Conservation (phyloP, 441 rosid genomes). For the Mallotus japonicus region DNA sequence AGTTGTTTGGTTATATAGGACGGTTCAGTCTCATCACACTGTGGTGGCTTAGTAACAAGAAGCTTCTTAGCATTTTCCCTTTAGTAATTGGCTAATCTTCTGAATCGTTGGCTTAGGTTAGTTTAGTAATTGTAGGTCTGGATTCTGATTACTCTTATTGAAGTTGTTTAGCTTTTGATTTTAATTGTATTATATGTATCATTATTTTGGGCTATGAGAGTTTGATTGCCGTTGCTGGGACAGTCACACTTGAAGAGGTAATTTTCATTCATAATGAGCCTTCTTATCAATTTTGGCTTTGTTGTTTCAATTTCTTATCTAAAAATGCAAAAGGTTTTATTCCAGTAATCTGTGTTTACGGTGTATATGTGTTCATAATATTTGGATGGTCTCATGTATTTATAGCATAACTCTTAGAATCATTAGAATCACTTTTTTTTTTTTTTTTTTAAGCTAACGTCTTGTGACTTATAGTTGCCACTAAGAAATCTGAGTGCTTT, state of each 20-base stretch:
- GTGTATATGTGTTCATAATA: background rate
- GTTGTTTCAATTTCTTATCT: slow-evolving; percentile 11
- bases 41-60: too few relatives aligned
- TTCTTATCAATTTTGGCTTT: slow-evolving; percentile 15
- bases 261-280: slow-evolving; percentile 23
- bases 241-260: slow-evolving; percentile 93
- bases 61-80: too few relatives aligned
- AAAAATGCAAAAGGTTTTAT: background rate
- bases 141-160: too few relatives aligned
- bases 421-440: background rate
- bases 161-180: too few relatives aligned
- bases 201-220: slow-evolving; percentile 96
- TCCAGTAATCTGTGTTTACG: background rate
- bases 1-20: too few relatives aligned
- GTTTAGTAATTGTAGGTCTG: too few relatives aligned
- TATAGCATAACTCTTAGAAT: background rate
- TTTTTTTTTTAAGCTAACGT: background rate
- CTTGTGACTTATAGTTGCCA: background rate
- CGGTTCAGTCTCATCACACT: too few relatives aligned
- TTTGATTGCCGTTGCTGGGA: slow-evolving; percentile 84
- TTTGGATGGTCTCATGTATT: background rate
- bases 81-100: too few relatives aligned
- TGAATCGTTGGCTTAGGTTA: too few relatives aligned
- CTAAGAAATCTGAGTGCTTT: background rate
- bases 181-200: too few relatives aligned